phyloP scores from a whole-genome alignment of 768 basidiomycete genomes.

The Rhizopogon salebrosus region DNA sequence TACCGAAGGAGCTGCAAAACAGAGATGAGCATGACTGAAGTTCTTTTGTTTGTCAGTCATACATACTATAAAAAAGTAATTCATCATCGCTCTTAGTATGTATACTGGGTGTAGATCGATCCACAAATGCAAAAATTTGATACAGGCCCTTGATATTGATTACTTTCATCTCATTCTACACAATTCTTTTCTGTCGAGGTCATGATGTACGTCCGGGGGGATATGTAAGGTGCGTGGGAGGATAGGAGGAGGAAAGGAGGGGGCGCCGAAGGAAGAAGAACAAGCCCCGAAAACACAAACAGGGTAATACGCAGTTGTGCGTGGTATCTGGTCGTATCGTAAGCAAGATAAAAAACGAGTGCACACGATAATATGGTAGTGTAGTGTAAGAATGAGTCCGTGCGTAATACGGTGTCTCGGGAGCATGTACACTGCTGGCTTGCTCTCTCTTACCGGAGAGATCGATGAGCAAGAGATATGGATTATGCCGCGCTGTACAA shows the following conservation, averaged over 20 bases:
- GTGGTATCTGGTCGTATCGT: conserved; percentile 26
- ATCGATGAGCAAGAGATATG: not conserved
- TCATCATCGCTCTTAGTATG: too few species aligned
- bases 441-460: conserved; percentile 4
- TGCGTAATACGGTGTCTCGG: conserved; percentile 16
- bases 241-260: conserved; percentile 10
- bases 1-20: conserved; percentile 38
- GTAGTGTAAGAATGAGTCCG: conserved; percentile 10
- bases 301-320: conserved; percentile 4
- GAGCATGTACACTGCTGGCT: not conserved
- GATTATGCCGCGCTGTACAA: conserved; percentile 36
- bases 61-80: too few species aligned
- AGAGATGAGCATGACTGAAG: conserved; percentile 14
- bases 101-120: not conserved
- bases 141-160: conserved; percentile 27
- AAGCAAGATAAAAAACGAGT: conserved; percentile 21
- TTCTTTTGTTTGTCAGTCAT: not conserved
- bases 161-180: conserved; percentile 23
- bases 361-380: conserved; percentile 4
- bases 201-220: conserved; percentile 19
- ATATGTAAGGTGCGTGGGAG: conserved; percentile 11
- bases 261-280: conserved; percentile 13
- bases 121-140: conserved; percentile 15
- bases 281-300: conserved; percentile 21
- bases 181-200: conserved; percentile 18